These are phyloP conservation scores for Coniochaeta hoffmannii DNA, from an alignment of 2,329 filamentous ascomycete species.

Conservation along the genomic window DNA sequence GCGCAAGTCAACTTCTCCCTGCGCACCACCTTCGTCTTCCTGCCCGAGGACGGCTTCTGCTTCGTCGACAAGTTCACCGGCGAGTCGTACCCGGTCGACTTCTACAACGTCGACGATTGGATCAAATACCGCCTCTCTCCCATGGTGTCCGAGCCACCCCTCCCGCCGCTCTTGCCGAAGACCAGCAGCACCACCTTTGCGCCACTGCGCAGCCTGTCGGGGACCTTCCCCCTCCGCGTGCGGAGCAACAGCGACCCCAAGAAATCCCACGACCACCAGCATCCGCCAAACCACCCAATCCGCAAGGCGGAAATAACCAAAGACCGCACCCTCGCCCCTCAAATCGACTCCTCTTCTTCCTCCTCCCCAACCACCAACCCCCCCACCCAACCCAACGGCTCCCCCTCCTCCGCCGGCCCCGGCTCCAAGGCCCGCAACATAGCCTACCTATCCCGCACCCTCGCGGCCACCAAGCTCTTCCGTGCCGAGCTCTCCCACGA, in stretches of 20 bases:
- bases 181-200: constrained; percentile 22
- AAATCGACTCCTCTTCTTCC: constrained; percentile 30
- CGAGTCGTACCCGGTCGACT: constrained; percentile 75
- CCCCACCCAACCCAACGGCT: no score
- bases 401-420: no score
- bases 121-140: constrained; percentile 71
- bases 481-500: constrained; percentile 64
- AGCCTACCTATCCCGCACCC: constrained; percentile 66
- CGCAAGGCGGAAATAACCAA: constrained; percentile 19
- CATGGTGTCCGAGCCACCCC: constrained; percentile 56
- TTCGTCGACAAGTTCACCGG: constrained; percentile 79
- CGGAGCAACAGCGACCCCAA: constrained; percentile 35
- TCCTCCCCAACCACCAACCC: constrained; percentile 17
- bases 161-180: constrained; percentile 49
- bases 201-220: constrained; percentile 39
- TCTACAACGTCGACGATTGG: constrained; percentile 76
- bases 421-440: constrained; percentile 43
- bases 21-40: constrained; percentile 73
- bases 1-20: constrained; percentile 92
- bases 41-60: constrained; percentile 81
- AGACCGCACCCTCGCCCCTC: constrained; percentile 34
- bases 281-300: constrained; percentile 18
- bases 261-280: constrained; percentile 17
- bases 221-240: constrained; percentile 33
- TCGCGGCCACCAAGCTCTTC: constrained; percentile 65